phyloP scores from a whole-genome alignment of 495 filamentous ascomycete species.

The Hamigera avellanea region DNA sequence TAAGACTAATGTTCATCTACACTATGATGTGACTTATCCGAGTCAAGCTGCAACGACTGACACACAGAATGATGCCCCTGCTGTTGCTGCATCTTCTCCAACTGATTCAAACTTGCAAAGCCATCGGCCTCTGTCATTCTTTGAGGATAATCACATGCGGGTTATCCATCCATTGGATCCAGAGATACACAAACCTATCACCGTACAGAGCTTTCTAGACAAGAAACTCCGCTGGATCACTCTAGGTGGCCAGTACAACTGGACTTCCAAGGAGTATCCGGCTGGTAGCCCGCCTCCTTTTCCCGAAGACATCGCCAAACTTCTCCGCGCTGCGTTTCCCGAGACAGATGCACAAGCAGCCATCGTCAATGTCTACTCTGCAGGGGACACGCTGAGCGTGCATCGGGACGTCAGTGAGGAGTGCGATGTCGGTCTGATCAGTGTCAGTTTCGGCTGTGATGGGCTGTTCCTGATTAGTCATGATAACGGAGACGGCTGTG shows the following conservation, averaged over 20 bases:
- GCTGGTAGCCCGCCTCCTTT: slow-evolving; percentile 53
- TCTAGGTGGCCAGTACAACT: slow-evolving; percentile 88
- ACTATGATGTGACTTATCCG: slow-evolving; percentile 68
- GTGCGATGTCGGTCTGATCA: slow-evolving; percentile 61
- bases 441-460: slow-evolving; percentile 80
- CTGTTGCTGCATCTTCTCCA: neutral
- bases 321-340: slow-evolving; percentile 57
- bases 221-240: slow-evolving; percentile 87
- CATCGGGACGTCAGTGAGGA: slow-evolving; percentile 87
- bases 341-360: slow-evolving; percentile 70
- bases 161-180: slow-evolving; percentile 52
- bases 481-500: slow-evolving; percentile 29
- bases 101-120: neutral
- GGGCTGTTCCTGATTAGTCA: slow-evolving; percentile 54
- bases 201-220: slow-evolving; percentile 50
- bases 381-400: slow-evolving; percentile 75
- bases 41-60: slow-evolving; percentile 5
- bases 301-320: slow-evolving; percentile 54
- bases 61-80: neutral
- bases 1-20: slow-evolving; percentile 77
- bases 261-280: slow-evolving; percentile 77
- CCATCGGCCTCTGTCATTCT: slow-evolving; percentile 31
- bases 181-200: slow-evolving; percentile 53
- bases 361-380: slow-evolving; percentile 82
- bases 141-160: slow-evolving; percentile 26